Evolutionary conservation across 176 grass and related monocot species (phyloP).

Genomic region (Elymus sibiricus): DNA sequence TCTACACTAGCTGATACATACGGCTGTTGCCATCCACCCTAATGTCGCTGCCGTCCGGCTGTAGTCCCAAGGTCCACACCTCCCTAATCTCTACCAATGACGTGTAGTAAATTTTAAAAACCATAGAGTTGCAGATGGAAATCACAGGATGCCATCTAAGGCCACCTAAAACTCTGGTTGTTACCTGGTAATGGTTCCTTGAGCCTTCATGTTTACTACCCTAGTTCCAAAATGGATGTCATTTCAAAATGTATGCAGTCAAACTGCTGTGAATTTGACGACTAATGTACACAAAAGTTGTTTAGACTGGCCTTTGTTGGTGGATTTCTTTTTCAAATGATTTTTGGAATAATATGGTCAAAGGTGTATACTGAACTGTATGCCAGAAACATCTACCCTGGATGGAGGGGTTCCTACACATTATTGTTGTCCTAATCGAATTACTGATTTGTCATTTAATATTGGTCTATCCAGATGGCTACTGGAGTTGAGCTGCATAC

Average conservation of each 20-base stretch:
- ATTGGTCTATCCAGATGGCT: not conserved
- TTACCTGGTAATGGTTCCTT: not conserved
- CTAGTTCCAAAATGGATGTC: not conserved
- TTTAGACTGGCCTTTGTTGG: not conserved
- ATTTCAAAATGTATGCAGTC: not conserved
- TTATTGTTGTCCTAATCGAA: not conserved
- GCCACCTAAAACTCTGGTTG: not conserved
- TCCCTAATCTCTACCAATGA: not conserved
- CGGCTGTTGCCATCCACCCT: not conserved
- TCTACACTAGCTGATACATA: too few species aligned
- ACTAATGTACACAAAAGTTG: not conserved
- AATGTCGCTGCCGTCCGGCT: not conserved
- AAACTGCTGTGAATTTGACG: not conserved
- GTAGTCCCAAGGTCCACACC: not conserved
- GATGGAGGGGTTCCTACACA: not conserved
- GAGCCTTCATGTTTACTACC: not conserved
- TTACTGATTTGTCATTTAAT: not conserved
- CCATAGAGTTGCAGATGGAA: not conserved
- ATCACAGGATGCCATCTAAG: not conserved
- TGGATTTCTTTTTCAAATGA: not conserved
- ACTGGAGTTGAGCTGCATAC: not conserved
- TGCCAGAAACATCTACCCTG: conserved; percentile 1
- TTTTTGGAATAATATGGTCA: not conserved
- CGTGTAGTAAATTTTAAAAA: not conserved
- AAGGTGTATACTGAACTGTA: conserved; percentile 8